Base-by-base conservation (phyloP, 441 rosid genomes). In the Aleurites moluccanus region DNA sequence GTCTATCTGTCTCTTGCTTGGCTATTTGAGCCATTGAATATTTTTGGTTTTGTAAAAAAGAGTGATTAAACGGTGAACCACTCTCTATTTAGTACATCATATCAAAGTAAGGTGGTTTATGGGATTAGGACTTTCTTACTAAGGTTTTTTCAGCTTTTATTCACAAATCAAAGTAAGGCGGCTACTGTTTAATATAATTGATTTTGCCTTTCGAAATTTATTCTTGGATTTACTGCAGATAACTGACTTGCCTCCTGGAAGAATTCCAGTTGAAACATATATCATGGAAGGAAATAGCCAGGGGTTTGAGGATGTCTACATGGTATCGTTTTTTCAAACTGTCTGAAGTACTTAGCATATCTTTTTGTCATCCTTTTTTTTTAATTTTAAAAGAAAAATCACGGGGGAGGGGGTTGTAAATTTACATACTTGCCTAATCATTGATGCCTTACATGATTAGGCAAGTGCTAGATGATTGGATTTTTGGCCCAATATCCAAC, bases 201-300 rank as follows among this genome's bases (percentile, higher is more conserved):
- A 30, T 40, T 73, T 70, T 69, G 60, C 27, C 61, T 56, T 35
- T 52, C 57, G 33, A 73, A 13, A 30, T 60, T 60, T 47, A 11
- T 65, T 70, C 59, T 64, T 57, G 64, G 70, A 27, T 77, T 76
- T 40, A 68, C 82, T 74, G 74, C 90, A 93, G 99, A 96, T 96
- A 77, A 96, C 94, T 77, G 94, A 84, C 83, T 81, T 96, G 81
- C 99, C 98, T 79, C 90, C 97, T 23, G 99, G 99, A 82, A 88
- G 99, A 83, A 81, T 85, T 79, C 98, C 98, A 13, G 91, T 93
- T 78, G 91, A 93, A 82, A 96, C 97, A 20, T 79, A 79, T 73
- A 83, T 85, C 45, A 76, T 92, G 50, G 94, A 89, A 79, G 97
- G 92, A 77, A 87, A 80, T 79, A 83, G 77, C 55, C 69, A 75